Conservation (phyloP, 352 stramenopile genomes). For the Pythium monospermum region DNA sequence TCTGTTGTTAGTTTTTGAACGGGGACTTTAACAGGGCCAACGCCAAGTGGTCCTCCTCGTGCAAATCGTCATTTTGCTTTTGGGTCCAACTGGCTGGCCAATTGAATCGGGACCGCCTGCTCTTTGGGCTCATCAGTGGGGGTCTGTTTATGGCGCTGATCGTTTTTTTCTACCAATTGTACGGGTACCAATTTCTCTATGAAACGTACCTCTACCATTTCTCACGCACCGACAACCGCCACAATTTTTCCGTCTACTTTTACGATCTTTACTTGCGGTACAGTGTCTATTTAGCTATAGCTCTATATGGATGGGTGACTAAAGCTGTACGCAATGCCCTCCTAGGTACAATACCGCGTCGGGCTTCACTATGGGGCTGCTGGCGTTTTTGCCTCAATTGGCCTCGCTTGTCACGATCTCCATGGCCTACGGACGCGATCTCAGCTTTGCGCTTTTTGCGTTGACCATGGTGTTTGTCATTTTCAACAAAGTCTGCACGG, state of each 20-base stretch:
- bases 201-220: conserved; percentile 99
- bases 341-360: conserved; percentile 73
- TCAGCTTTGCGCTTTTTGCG: conserved; percentile 94
- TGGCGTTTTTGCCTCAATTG: conserved; percentile 85
- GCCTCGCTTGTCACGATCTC: conserved; percentile 71
- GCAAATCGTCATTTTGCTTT: conserved; percentile 46
- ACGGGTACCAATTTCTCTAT: conserved; percentile 92
- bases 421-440: conserved; percentile 64
- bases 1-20: conserved; percentile 71
- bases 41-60: conserved; percentile 38
- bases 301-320: no score
- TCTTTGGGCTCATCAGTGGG: conserved; percentile 89
- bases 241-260: conserved; percentile 99
- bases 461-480: conserved; percentile 99
- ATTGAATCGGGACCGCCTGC: conserved; percentile 68
- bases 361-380: conserved; percentile 67
- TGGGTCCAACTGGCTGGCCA: conserved; percentile 43
- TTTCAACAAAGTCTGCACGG: conserved; percentile 94
- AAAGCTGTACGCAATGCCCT: no score
- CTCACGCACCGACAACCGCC: conserved; percentile 96
- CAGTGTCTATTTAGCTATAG: background rate
- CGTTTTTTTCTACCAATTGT: conserved; percentile 78
- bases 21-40: conserved; percentile 49
- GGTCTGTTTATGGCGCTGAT: conserved; percentile 84
- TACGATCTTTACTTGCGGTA: conserved; percentile 98